These are phyloP conservation scores for Lentinula guzmanii DNA, from an alignment of 768 basidiomycete species.

Conservation along the genomic window DNA sequence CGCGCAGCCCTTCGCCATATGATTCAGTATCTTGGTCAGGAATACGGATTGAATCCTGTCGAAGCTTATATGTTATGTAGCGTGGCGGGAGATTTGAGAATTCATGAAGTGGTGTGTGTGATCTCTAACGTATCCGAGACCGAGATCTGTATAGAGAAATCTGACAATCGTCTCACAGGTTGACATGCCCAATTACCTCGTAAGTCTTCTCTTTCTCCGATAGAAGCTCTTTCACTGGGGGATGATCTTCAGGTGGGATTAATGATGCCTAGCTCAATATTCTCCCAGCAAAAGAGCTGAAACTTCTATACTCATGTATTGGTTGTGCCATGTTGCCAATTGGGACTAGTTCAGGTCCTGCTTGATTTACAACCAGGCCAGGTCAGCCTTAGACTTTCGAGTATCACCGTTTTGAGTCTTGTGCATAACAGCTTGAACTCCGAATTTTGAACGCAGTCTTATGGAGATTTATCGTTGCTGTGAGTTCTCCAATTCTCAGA, in stretches of 20 bases:
- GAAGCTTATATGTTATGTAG: constrained; percentile 61
- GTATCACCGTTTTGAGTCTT: too few relatives aligned
- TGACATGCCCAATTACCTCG: constrained; percentile 63
- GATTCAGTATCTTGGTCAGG: constrained; percentile 44
- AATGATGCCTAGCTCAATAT: constrained; percentile 29
- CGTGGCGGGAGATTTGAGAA: constrained; percentile 49
- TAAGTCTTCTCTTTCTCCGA: constrained; percentile 18
- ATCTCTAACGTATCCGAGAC: too few relatives aligned
- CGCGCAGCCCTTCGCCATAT: constrained; percentile 52
- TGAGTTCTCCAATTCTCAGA: too few relatives aligned
- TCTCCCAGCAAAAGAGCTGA: background rate
- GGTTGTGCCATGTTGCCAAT: background rate
- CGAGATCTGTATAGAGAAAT: background rate
- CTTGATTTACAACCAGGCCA: too few relatives aligned
- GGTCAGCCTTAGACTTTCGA: too few relatives aligned
- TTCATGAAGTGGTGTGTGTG: constrained; percentile 55
- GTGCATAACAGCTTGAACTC: too few relatives aligned
- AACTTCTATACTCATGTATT: background rate
- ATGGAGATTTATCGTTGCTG: too few relatives aligned
- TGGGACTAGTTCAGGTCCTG: background rate
- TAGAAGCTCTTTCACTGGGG: background rate
- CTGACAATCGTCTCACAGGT: constrained; percentile 27
- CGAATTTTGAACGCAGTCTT: too few relatives aligned
- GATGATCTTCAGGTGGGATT: constrained; percentile 38
- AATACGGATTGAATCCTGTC: constrained; percentile 35